phyloP scores from a whole-genome alignment of 805 yeast genomes.

The Wickerhamiella occidentalis region DNA sequence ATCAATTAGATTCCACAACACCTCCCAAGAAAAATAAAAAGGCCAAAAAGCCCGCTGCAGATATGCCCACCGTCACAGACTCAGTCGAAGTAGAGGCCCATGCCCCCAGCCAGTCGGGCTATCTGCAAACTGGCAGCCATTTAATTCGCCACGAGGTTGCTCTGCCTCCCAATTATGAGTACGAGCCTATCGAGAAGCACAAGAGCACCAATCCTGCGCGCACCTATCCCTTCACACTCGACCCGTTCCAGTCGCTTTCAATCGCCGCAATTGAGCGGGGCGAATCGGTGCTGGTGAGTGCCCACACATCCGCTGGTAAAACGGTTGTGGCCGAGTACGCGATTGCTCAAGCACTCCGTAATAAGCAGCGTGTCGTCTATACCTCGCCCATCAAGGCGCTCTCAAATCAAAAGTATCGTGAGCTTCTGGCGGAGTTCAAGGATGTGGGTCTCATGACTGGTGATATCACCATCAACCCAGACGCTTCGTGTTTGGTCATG shows the following conservation, averaged over 20 bases:
- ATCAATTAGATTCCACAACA: neutral
- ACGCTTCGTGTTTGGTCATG: conserved; percentile 97
- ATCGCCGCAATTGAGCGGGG: conserved; percentile 90
- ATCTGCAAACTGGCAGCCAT: conserved; percentile 38
- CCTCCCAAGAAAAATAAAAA: neutral
- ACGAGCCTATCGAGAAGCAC: conserved; percentile 80
- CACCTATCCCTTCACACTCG: conserved; percentile 81
- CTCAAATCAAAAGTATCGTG: conserved; percentile 90
- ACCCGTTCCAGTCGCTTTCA: conserved; percentile 96
- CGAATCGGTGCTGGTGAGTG: conserved; percentile 92
- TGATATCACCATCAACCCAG: conserved; percentile 96
- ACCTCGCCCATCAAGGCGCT: conserved; percentile 93
- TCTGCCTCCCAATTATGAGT: conserved; percentile 81
- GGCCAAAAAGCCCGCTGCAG: neutral
- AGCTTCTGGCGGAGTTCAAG: conserved; percentile 80
- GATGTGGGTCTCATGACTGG: conserved; percentile 99
- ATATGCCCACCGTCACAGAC: conserved; percentile 19
- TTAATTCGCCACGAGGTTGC: conserved; percentile 98
- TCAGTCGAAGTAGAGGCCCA: conserved; percentile 21
- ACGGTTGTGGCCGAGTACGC: conserved; percentile 97
- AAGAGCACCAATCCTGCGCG: conserved; percentile 69
- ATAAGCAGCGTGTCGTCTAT: conserved; percentile 85
- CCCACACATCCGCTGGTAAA: conserved; percentile 96
- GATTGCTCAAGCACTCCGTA: conserved; percentile 84
- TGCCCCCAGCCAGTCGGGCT: conserved; percentile 3